Conservation (phyloP, 345 rosid genomes). For the Hibiscus tridactylites region DNA sequence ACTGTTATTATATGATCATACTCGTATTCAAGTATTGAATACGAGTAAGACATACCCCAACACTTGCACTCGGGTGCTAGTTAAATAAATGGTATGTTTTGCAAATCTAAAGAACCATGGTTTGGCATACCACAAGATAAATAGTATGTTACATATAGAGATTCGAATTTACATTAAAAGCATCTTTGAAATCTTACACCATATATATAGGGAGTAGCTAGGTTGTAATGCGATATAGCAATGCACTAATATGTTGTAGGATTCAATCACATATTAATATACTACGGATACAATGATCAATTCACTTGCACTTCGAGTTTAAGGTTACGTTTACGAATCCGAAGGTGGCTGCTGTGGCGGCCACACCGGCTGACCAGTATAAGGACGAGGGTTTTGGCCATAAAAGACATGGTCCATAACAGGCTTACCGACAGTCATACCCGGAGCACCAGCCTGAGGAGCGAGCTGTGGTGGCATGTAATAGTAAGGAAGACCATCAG, state of each 20-base stretch:
- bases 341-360: conserved; percentile 62
- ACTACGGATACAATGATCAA: not conserved
- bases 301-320: not conserved
- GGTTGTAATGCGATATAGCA: not conserved
- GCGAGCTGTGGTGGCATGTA: conserved; percentile 62
- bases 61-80: not conserved
- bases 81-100: no score
- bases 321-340: conserved; percentile 22
- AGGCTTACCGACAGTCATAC: conserved; percentile 78
- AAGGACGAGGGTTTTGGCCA: conserved; percentile 48
- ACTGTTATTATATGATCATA: not conserved
- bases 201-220: not conserved
- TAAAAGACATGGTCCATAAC: conserved; percentile 52
- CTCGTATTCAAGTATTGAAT: no score
- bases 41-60: not conserved
- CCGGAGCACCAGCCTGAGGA: conserved; percentile 58
- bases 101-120: not conserved
- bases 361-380: conserved; percentile 66
- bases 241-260: not conserved
- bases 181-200: not conserved
- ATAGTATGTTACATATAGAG: not conserved
- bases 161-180: not conserved
- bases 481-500: conserved; percentile 66
- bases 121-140: not conserved
- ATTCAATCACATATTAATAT: not conserved